Evolutionary conservation across 2,329 filamentous ascomycete species (phyloP).

Genomic region (Trichoderma cornu-damae): DNA sequence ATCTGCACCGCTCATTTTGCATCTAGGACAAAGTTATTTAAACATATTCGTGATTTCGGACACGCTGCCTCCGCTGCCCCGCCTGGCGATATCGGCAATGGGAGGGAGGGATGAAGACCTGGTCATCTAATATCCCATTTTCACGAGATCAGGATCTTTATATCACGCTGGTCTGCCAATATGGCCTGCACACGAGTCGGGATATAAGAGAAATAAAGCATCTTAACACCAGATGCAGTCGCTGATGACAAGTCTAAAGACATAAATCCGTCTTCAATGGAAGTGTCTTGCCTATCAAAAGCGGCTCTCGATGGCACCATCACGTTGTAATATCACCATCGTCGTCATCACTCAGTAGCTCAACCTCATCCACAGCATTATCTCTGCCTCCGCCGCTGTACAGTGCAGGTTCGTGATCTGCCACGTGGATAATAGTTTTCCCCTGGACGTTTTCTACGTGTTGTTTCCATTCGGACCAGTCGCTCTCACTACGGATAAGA

Average conservation of each 20-base stretch:
- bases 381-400: conserved; percentile 55
- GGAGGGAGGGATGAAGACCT: conserved; percentile 30
- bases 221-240: not conserved
- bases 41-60: conserved; percentile 60
- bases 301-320: not conserved
- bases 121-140: not conserved
- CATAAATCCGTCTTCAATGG: not conserved
- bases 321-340: conserved; percentile 38
- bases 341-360: conserved; percentile 68
- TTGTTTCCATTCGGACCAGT: conserved; percentile 79
- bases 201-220: not conserved
- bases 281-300: not conserved
- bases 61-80: conserved; percentile 53
- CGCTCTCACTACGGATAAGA: conserved; percentile 72
- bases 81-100: conserved; percentile 23
- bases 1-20: conserved; percentile 45
- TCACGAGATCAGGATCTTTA: not conserved
- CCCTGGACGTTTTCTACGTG: conserved; percentile 70
- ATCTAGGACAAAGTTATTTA: conserved; percentile 67
- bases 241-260: not conserved
- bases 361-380: conserved; percentile 81
- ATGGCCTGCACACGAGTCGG: not conserved
- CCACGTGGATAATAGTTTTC: conserved; percentile 81
- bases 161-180: not conserved
- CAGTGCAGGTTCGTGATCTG: conserved; percentile 60